phyloP scores from a whole-genome alignment of 2,329 filamentous ascomycete genomes.

The Elsinoe necatrix region DNA sequence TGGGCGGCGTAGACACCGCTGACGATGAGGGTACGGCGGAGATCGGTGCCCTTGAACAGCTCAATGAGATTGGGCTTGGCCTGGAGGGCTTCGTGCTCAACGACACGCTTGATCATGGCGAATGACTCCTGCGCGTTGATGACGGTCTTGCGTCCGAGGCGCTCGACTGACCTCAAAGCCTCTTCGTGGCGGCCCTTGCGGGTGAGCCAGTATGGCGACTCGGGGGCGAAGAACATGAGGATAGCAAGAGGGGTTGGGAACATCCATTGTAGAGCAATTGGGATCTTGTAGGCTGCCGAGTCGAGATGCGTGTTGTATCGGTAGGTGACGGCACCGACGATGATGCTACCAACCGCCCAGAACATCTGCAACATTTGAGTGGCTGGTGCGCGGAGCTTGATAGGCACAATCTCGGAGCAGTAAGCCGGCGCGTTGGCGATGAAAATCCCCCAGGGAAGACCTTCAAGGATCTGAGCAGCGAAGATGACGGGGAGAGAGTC shows the following conservation, averaged over 20 bases:
- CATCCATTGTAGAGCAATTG: conserved; percentile 51
- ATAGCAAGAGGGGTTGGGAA: conserved; percentile 49
- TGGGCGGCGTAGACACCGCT: conserved; percentile 52
- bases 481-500: conserved; percentile 41
- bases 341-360: conserved; percentile 55
- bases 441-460: conserved; percentile 58
- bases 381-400: conserved; percentile 48
- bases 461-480: conserved; percentile 50
- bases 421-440: conserved; percentile 58
- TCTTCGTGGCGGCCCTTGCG: conserved; percentile 40
- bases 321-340: conserved; percentile 51
- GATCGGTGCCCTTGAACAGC: conserved; percentile 48
- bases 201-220: conserved; percentile 49
- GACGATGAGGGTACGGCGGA: conserved; percentile 47
- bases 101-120: conserved; percentile 51
- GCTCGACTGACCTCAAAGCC: conserved; percentile 41
- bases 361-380: conserved; percentile 60
- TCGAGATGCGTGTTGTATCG: conserved; percentile 37
- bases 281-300: conserved; percentile 39
- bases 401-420: conserved; percentile 53
- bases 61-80: conserved; percentile 44
- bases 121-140: conserved; percentile 37
- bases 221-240: conserved; percentile 43
- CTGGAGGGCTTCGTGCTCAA: conserved; percentile 45
- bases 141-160: conserved; percentile 40